Conservation (phyloP, 164 flowering plant species). For the Dillenia suffruticosa region DNA sequence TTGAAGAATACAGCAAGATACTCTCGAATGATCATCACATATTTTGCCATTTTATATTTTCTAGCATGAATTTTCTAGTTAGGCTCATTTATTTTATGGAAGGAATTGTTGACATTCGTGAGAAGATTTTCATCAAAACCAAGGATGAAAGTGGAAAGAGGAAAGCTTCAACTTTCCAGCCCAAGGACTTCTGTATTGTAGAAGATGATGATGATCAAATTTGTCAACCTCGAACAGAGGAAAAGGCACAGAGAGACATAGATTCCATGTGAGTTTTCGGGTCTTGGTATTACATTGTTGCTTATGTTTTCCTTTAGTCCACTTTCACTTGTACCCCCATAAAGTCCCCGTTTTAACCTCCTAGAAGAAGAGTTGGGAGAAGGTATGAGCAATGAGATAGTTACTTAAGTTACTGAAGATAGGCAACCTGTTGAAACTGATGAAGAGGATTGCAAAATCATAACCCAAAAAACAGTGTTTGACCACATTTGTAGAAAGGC, state of each 20-base stretch:
- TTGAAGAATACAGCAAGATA: constrained; percentile 75
- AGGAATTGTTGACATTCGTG: constrained; percentile 57
- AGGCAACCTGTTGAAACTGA: constrained; percentile 25
- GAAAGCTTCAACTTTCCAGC: constrained; percentile 22
- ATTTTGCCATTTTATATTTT: neutral
- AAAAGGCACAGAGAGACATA: constrained; percentile 17
- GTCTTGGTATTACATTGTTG: neutral
- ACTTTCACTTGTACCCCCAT: constrained; percentile 6
- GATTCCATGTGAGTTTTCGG: constrained; percentile 43
- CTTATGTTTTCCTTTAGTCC: neutral
- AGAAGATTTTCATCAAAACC: constrained; percentile 31
- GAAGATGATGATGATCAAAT: constrained; percentile 38
- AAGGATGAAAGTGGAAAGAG: constrained; percentile 25
- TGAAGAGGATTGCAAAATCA: constrained; percentile 40
- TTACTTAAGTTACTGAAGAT: constrained; percentile 17
- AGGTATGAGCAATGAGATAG: constrained; percentile 30
- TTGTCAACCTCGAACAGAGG: constrained; percentile 19
- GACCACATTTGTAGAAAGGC: constrained; percentile 82
- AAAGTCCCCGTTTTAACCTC: constrained; percentile 86
- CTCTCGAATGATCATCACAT: constrained; percentile 1
- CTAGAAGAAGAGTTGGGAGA: constrained; percentile 62
- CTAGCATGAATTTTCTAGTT: neutral
- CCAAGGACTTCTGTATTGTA: constrained; percentile 38
- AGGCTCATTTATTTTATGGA: constrained; percentile 4
- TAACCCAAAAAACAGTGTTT: constrained; percentile 56